phyloP scores from a whole-genome alignment of 2,329 filamentous ascomycete species.

The Trichoderma citrinoviride region DNA sequence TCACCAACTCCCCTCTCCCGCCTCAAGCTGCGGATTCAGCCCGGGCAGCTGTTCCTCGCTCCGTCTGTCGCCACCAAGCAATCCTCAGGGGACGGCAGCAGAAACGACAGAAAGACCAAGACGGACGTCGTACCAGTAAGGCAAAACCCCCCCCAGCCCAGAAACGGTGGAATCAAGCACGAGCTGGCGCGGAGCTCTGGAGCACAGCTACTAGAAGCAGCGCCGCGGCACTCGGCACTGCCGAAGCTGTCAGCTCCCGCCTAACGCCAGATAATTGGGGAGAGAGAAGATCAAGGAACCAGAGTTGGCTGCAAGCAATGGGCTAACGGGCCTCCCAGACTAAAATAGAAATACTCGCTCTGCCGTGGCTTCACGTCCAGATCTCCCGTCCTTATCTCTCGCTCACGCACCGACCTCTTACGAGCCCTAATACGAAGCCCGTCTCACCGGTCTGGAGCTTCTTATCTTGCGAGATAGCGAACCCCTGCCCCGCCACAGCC shows the following conservation, averaged over 20 bases:
- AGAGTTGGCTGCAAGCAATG: constrained; percentile 4
- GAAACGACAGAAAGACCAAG: background rate
- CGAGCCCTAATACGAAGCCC: constrained; percentile 17
- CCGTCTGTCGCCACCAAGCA: background rate
- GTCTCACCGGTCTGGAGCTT: constrained; percentile 10
- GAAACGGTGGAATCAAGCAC: background rate
- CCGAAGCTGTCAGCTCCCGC: constrained; percentile 19
- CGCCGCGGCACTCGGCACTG: constrained; percentile 12
- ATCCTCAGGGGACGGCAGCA: constrained; percentile 2
- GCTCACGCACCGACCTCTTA: constrained; percentile 12
- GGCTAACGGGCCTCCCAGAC: constrained; percentile 11
- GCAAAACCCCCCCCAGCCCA: background rate
- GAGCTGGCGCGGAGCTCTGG: background rate
- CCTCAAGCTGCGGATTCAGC: background rate
- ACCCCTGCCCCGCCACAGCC: constrained; percentile 16
- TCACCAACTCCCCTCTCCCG: background rate
- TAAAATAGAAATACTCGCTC: constrained; percentile 12
- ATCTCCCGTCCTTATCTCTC: constrained; percentile 6
- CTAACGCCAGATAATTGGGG: background rate
- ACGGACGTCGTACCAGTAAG: background rate
- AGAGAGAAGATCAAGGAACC: background rate
- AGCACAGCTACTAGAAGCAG: background rate
- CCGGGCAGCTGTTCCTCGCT: background rate
- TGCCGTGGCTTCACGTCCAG: background rate
- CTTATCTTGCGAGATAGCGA: background rate